These are phyloP conservation scores for Cryoendolithus antarcticus DNA, from an alignment of 2,329 filamentous ascomycete species.

Conservation along the genomic window DNA sequence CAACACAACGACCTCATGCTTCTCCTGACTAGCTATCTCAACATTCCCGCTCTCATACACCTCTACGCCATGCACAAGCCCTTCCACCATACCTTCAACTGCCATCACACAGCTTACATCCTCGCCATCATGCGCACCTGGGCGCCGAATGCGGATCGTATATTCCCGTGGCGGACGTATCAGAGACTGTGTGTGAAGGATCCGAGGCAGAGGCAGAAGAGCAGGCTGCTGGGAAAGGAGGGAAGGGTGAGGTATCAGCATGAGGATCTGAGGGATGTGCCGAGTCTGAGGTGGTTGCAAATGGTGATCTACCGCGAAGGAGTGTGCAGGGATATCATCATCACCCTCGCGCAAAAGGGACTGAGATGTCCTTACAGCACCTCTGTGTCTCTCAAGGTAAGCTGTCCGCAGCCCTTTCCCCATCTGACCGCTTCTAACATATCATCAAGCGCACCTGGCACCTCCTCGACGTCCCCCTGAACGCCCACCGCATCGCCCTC, in stretches of 20 bases:
- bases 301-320: constrained; percentile 51
- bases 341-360: constrained; percentile 45
- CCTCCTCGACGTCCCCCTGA: constrained; percentile 54
- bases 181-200: constrained; percentile 45
- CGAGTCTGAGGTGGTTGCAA: constrained; percentile 53
- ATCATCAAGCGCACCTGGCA: constrained; percentile 55
- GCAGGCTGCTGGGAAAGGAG: constrained; percentile 7
- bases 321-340: constrained; percentile 50
- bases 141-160: constrained; percentile 41
- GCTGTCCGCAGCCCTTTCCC: background rate
- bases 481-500: constrained; percentile 40
- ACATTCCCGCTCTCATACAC: constrained; percentile 44
- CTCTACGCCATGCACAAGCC: constrained; percentile 53
- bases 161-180: constrained; percentile 54
- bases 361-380: constrained; percentile 29
- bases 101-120: constrained; percentile 47
- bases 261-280: constrained; percentile 38
- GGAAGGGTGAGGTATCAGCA: constrained; percentile 1
- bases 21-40: constrained; percentile 43
- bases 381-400: constrained; percentile 14
- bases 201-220: constrained; percentile 29
- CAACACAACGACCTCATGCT: constrained; percentile 39
- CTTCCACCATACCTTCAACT: constrained; percentile 50
- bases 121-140: constrained; percentile 41
- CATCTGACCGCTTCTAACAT: background rate